Evolutionary conservation across 768 basidiomycete genomes (phyloP).

Genomic region (Kwoniella pini): DNA sequence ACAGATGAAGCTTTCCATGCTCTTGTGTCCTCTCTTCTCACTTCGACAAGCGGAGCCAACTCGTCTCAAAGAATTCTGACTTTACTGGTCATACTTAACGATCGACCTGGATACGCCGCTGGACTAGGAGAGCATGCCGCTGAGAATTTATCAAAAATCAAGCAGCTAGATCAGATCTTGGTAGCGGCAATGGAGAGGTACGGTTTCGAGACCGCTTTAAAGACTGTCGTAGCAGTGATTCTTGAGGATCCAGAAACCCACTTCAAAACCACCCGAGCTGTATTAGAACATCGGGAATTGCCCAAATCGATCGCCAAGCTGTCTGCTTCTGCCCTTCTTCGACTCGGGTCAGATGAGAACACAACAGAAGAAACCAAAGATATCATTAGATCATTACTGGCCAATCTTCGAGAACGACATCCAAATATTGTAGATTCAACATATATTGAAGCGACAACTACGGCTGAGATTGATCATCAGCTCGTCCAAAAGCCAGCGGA

Average conservation of each 20-base stretch:
- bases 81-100: slow-evolving; percentile 46
- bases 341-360: slow-evolving; percentile 9
- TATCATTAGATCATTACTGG: slow-evolving; percentile 22
- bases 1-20: slow-evolving; percentile 47
- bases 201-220: slow-evolving; percentile 37
- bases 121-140: slow-evolving; percentile 35
- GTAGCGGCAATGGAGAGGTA: slow-evolving; percentile 41
- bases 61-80: slow-evolving; percentile 47
- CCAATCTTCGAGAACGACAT: slow-evolving; percentile 37
- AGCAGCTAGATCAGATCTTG: slow-evolving; percentile 33
- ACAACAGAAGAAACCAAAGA: slow-evolving; percentile 10
- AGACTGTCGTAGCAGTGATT: slow-evolving; percentile 13
- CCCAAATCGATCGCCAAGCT: slow-evolving; percentile 20
- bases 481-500: slow-evolving; percentile 15
- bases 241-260: slow-evolving; percentile 16
- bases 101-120: slow-evolving; percentile 28
- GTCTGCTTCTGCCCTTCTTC: slow-evolving; percentile 17
- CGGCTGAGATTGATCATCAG: slow-evolving; percentile 4
- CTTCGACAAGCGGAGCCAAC: slow-evolving; percentile 38
- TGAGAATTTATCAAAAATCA: slow-evolving; percentile 26
- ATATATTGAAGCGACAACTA: slow-evolving; percentile 15
- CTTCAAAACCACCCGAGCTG: slow-evolving; percentile 5
- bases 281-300: slow-evolving; percentile 18
- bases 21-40: slow-evolving; percentile 36
- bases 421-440: slow-evolving; percentile 33